phyloP scores from a whole-genome alignment of 1,284 basidiomycete species.

The Ganoderma sp. region DNA sequence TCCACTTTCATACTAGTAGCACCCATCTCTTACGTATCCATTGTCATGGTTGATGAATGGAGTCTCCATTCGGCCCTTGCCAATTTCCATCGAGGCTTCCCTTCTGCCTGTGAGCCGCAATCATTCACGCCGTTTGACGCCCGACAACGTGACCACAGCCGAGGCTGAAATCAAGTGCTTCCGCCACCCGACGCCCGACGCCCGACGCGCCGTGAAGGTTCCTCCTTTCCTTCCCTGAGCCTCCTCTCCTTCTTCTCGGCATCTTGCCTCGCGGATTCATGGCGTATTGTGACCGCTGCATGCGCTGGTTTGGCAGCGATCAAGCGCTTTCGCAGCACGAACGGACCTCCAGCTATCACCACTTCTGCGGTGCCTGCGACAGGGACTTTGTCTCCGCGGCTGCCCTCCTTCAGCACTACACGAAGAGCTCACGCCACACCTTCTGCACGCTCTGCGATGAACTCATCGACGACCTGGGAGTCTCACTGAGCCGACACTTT shows the following conservation, averaged over 20 bases:
- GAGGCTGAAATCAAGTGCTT: not conserved
- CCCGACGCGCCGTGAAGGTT: not conserved
- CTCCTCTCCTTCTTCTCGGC: not conserved
- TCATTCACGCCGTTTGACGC: not conserved
- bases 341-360: slow-evolving; percentile 39
- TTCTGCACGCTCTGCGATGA: slow-evolving; percentile 38
- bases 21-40: too few species aligned
- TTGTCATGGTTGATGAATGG: too few species aligned
- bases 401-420: slow-evolving; percentile 32
- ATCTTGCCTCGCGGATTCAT: slow-evolving; percentile 8
- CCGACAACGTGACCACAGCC: not conserved
- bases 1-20: not conserved
- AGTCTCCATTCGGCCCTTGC: too few species aligned
- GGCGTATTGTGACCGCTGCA: slow-evolving; percentile 28
- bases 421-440: slow-evolving; percentile 34
- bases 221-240: not conserved
- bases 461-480: slow-evolving; percentile 28
- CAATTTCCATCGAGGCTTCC: too few species aligned
- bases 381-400: slow-evolving; percentile 28
- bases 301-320: slow-evolving; percentile 24
- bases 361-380: slow-evolving; percentile 45
- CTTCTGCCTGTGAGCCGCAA: too few species aligned
- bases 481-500: slow-evolving; percentile 28
- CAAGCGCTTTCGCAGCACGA: slow-evolving; percentile 36
- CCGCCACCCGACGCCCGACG: not conserved